Evolutionary conservation across 768 basidiomycete genomes (phyloP).

Genomic region (Tubosaeta sp.): DNA sequence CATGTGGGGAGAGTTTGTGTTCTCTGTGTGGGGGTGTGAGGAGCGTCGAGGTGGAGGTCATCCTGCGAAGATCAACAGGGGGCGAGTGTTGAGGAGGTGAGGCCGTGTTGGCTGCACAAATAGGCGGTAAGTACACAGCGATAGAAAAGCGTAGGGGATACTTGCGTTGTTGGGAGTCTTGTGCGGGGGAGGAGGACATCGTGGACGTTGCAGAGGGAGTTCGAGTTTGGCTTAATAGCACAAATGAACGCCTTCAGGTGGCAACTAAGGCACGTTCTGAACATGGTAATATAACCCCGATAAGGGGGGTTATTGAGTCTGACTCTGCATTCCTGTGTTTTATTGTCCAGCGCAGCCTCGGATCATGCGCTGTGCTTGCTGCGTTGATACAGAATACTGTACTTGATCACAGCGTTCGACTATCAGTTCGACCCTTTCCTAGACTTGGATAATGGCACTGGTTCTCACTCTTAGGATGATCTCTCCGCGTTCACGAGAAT

Average conservation of each 20-base stretch:
- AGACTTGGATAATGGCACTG: neutral
- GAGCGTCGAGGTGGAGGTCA: slow-evolving; percentile 45
- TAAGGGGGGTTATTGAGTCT: neutral
- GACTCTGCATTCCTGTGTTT: neutral
- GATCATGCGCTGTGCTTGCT: neutral
- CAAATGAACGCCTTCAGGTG: slow-evolving; percentile 15
- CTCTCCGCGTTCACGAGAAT: neutral
- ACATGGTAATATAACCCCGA: slow-evolving; percentile 4
- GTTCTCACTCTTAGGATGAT: neutral
- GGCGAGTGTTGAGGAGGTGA: slow-evolving; percentile 26
- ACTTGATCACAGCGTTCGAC: neutral
- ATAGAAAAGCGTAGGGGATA: neutral
- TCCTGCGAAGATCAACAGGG: slow-evolving; percentile 49
- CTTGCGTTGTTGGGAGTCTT: slow-evolving; percentile 21
- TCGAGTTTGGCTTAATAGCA: slow-evolving; percentile 14
- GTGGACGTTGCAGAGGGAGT: slow-evolving; percentile 7
- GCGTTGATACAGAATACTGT: neutral
- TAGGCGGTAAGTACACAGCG: neutral
- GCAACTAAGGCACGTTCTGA: slow-evolving; percentile 5
- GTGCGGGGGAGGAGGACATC: slow-evolving; percentile 15
- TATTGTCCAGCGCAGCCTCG: neutral
- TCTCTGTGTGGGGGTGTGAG: slow-evolving; percentile 39
- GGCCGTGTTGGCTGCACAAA: slow-evolving; percentile 14
- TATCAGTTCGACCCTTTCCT: neutral
- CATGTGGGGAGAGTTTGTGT: slow-evolving; percentile 38